Percentiles rank a stretch among this genome's conserved stretches.
Evolutionary conservation across 2,329 filamentous ascomycete genomes (phyloP).

Genomic region (Didymosphaeria variabile): DNA sequence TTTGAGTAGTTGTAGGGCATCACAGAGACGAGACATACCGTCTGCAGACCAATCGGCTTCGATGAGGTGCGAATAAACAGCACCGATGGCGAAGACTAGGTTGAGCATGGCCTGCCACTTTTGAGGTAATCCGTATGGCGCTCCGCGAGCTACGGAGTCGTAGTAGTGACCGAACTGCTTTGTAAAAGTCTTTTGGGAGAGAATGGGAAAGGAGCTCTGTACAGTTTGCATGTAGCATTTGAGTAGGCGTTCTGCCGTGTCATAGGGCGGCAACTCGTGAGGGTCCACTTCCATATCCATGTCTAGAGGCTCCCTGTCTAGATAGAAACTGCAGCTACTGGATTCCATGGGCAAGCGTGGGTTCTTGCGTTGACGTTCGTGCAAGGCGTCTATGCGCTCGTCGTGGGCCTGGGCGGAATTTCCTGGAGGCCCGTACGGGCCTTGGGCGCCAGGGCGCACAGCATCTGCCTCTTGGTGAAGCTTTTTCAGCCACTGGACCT

Average conservation of each 20-base stretch:
- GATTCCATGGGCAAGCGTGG: conserved; percentile 23
- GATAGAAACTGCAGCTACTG: conserved; percentile 39
- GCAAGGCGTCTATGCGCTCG: conserved; percentile 23
- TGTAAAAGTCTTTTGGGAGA: conserved; percentile 40
- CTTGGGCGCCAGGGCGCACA: background rate
- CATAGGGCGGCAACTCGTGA: conserved; percentile 37
- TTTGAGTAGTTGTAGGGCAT: background rate
- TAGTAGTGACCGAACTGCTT: conserved; percentile 45
- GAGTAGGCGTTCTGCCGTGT: conserved; percentile 36
- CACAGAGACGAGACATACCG: conserved; percentile 7
- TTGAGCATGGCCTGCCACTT: conserved; percentile 52
- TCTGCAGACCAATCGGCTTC: conserved; percentile 34
- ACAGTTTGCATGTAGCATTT: conserved; percentile 43
- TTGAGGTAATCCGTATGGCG: conserved; percentile 22
- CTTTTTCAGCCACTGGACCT: conserved; percentile 36
- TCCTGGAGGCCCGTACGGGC: conserved; percentile 32
- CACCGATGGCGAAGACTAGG: conserved; percentile 53
- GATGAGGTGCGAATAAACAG: conserved; percentile 44
- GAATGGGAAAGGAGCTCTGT: conserved; percentile 32
- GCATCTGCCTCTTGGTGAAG: conserved; percentile 24
- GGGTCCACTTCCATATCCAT: conserved; percentile 25
- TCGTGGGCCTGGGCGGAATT: conserved; percentile 22
- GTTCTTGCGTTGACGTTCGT: conserved; percentile 20
- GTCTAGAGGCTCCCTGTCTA: conserved; percentile 22
- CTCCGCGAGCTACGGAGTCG: conserved; percentile 25